Percentiles rank a stretch among this genome's conserved stretches.
Evolutionary conservation across 2,329 filamentous ascomycete genomes (phyloP).

Genomic region (Tetracladium maxilliforme): DNA sequence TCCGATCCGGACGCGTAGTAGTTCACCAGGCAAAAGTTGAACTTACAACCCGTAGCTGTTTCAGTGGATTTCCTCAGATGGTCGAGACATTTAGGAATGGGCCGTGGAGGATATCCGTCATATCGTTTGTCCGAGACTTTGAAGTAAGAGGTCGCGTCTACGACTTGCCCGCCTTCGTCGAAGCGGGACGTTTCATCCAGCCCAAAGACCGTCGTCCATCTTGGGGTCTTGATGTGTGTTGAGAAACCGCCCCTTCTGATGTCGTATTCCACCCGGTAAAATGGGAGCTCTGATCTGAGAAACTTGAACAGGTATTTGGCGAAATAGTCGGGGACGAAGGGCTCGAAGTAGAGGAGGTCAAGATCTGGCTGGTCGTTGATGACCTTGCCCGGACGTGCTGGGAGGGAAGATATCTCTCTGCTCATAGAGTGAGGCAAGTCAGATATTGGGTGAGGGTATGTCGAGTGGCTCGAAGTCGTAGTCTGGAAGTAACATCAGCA

Average conservation of each 20-base stretch:
- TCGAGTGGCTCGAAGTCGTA: slow-evolving; percentile 22
- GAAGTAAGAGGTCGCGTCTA: slow-evolving; percentile 25
- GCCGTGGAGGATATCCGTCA: slow-evolving; percentile 42
- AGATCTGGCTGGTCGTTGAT: slow-evolving; percentile 57
- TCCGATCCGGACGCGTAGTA: slow-evolving; percentile 69
- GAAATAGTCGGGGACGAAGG: slow-evolving; percentile 46
- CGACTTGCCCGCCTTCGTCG: slow-evolving; percentile 21
- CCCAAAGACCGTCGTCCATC: slow-evolving; percentile 45
- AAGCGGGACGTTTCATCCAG: slow-evolving; percentile 50
- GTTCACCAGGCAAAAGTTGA: slow-evolving; percentile 72
- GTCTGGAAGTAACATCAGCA: slow-evolving; percentile 7
- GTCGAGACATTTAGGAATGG: slow-evolving; percentile 57
- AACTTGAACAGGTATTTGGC: slow-evolving; percentile 52
- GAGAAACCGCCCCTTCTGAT: slow-evolving; percentile 51
- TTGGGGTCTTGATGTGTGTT: slow-evolving; percentile 42
- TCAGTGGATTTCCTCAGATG: slow-evolving; percentile 48
- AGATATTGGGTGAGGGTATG: slow-evolving; percentile 35
- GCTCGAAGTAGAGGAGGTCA: slow-evolving; percentile 62
- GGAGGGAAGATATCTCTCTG: slow-evolving; percentile 25
- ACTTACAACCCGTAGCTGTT: slow-evolving; percentile 46
- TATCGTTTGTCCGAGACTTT: slow-evolving; percentile 36
- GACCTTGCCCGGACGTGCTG: slow-evolving; percentile 32
- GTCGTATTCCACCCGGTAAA: slow-evolving; percentile 61
- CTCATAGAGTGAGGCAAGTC: slow-evolving; percentile 22
- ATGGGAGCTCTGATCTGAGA: slow-evolving; percentile 55